phyloP scores from a whole-genome alignment of 2,329 filamentous ascomycete species.

The Fusarium lyarnte region DNA sequence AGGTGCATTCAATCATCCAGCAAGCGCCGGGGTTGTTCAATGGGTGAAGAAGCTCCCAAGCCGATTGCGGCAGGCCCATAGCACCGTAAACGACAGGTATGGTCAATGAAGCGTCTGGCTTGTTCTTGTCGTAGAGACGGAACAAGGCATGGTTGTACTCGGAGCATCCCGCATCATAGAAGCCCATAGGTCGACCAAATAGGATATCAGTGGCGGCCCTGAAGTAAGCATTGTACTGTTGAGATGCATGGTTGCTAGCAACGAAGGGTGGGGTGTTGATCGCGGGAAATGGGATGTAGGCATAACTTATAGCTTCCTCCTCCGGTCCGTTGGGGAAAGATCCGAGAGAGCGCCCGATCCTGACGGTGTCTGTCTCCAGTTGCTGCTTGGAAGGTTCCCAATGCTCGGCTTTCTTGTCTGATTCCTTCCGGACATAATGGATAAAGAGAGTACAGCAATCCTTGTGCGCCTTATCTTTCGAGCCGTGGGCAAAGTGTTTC shows the following conservation, averaged over 20 bases:
- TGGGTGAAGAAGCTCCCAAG: slow-evolving; percentile 34
- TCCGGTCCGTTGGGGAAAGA: neutral
- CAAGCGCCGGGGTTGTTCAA: slow-evolving; percentile 8
- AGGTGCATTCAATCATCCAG: slow-evolving; percentile 24
- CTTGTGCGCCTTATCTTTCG: neutral
- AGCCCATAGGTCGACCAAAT: slow-evolving; percentile 22
- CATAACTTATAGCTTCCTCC: slow-evolving; percentile 10
- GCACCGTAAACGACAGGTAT: slow-evolving; percentile 25
- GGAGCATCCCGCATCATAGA: neutral
- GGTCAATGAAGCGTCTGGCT: neutral
- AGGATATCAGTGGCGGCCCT: slow-evolving; percentile 42
- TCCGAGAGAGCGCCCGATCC: slow-evolving; percentile 24
- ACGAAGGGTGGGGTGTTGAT: neutral
- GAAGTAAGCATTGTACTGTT: slow-evolving; percentile 43
- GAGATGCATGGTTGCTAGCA: slow-evolving; percentile 33
- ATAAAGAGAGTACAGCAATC: slow-evolving; percentile 40
- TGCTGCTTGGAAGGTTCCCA: slow-evolving; percentile 38
- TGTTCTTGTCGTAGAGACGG: slow-evolving; percentile 22
- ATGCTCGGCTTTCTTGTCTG: neutral
- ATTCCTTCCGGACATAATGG: slow-evolving; percentile 1
- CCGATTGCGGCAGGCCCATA: slow-evolving; percentile 15
- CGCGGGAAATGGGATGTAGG: slow-evolving; percentile 39
- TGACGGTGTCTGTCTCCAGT: slow-evolving; percentile 26
- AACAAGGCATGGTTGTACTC: slow-evolving; percentile 32
- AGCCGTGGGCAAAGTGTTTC: neutral